phyloP scores from a whole-genome alignment of 345 rosid species.

The Brassica rapa region DNA sequence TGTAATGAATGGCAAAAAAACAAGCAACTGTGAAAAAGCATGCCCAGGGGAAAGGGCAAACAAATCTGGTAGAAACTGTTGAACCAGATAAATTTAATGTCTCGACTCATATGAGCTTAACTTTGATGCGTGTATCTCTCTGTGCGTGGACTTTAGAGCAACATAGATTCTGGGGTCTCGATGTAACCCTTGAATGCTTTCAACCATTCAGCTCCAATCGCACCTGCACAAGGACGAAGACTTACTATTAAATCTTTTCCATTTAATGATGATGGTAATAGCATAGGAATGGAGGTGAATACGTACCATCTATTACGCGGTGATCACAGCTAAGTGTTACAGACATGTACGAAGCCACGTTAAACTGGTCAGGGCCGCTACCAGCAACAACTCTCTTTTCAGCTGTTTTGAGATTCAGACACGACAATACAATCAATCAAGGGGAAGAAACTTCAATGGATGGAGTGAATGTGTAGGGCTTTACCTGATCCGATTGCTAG shows the following conservation, averaged over 20 bases:
- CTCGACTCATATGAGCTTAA: conserved; percentile 4
- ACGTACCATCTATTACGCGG: conserved; percentile 90
- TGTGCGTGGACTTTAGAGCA: conserved; percentile 51
- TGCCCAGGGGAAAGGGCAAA: not conserved
- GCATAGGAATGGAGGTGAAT: not conserved
- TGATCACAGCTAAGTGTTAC: conserved; percentile 95
- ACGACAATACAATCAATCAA: conserved; percentile 1
- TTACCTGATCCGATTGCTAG: conserved; percentile 92
- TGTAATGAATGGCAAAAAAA: conserved; percentile 15
- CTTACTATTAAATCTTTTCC: not conserved
- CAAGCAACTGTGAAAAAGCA: conserved; percentile 14
- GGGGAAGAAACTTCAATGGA: not conserved
- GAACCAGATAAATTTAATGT: conserved; percentile 13
- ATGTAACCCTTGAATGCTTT: conserved; percentile 91
- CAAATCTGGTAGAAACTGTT: conserved; percentile 19
- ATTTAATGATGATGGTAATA: not conserved
- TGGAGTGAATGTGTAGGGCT: conserved; percentile 10
- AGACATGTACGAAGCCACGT: conserved; percentile 78
- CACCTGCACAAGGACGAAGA: conserved; percentile 50
- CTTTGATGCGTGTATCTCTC: conserved; percentile 23
- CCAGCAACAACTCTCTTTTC: conserved; percentile 88
- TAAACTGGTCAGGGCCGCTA: conserved; percentile 61
- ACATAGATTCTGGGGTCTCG: conserved; percentile 92
- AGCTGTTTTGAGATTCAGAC: conserved; percentile 52
- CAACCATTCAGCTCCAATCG: conserved; percentile 95